phyloP scores from a whole-genome alignment of 2,329 filamentous ascomycete species.

The Magnaporthiopsis rhizophila region DNA sequence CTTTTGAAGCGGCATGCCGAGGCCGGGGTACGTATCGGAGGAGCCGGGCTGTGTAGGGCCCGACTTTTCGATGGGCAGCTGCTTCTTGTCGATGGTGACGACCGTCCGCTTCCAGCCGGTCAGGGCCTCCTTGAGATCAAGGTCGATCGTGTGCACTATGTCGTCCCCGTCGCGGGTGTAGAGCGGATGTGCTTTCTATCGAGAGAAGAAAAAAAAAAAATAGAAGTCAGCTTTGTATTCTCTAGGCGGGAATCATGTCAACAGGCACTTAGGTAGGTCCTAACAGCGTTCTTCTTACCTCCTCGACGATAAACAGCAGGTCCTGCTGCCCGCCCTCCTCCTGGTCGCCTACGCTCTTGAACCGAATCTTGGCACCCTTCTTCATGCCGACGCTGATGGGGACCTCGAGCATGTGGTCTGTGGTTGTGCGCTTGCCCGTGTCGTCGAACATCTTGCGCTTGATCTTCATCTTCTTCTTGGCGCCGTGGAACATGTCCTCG shows the following conservation, averaged over 20 bases:
- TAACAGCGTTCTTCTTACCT: constrained; percentile 51
- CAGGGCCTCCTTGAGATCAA: constrained; percentile 86
- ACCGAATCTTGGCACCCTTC: constrained; percentile 97
- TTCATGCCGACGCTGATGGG: constrained; percentile 94
- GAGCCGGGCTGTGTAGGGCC: constrained; percentile 82
- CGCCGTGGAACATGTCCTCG: constrained; percentile 81
- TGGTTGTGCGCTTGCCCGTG: constrained; percentile 72
- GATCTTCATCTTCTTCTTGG: constrained; percentile 96
- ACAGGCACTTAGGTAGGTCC: constrained; percentile 8
- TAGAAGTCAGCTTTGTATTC: not conserved
- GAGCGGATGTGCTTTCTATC: constrained; percentile 75
- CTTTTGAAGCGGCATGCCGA: constrained; percentile 95
- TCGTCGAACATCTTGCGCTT: constrained; percentile 93
- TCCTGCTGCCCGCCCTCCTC: constrained; percentile 95
- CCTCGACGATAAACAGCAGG: constrained; percentile 86
- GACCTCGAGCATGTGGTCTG: constrained; percentile 87
- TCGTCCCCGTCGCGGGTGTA: constrained; percentile 87
- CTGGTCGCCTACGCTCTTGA: constrained; percentile 94
- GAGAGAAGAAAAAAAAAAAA: constrained; percentile 31
- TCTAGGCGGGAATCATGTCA: too few species aligned
- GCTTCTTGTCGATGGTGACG: constrained; percentile 85
- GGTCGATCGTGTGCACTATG: constrained; percentile 66
- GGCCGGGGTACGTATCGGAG: constrained; percentile 69
- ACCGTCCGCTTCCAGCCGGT: constrained; percentile 93
- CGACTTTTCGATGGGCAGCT: constrained; percentile 67